Conservation (phyloP, 2,329 filamentous ascomycete species). For the Colletotrichum scovillei region DNA sequence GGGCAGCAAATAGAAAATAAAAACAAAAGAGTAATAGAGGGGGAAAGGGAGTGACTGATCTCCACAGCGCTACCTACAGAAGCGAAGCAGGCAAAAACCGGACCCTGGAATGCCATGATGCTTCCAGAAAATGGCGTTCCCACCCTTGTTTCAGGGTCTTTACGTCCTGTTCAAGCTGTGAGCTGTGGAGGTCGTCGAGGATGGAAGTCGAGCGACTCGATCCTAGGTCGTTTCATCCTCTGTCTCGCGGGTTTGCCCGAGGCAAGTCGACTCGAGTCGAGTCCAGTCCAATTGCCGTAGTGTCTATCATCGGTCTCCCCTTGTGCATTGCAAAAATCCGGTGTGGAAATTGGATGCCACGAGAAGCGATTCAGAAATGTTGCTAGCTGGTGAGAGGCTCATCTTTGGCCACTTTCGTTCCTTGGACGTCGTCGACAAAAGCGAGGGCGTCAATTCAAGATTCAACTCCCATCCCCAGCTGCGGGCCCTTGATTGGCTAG, state of each 20-base stretch:
- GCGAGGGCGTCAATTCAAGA: constrained; percentile 31
- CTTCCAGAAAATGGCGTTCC: constrained; percentile 33
- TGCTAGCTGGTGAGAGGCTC: background rate
- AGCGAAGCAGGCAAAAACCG: constrained; percentile 23
- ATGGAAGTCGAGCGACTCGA: background rate
- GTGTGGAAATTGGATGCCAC: background rate
- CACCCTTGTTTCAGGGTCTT: constrained; percentile 33
- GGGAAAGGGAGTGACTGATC: constrained; percentile 3
- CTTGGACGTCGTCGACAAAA: background rate
- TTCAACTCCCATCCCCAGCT: constrained; percentile 16
- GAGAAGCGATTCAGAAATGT: background rate
- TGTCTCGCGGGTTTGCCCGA: constrained; percentile 32
- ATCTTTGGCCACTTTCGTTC: background rate
- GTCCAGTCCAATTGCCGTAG: background rate
- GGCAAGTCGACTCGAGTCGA: background rate
- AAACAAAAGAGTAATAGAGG: background rate
- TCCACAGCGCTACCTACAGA: constrained; percentile 1
- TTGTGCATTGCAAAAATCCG: background rate
- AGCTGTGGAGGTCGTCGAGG: background rate
- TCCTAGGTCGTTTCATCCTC: constrained; percentile 21
- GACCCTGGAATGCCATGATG: constrained; percentile 24
- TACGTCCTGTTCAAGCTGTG: background rate
- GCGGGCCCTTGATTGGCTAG: constrained; percentile 21
- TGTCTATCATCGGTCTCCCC: background rate
- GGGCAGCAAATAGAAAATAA: background rate